Evolutionary conservation across 768 basidiomycete genomes (phyloP).

Genomic region (Gymnopilus dilepis): DNA sequence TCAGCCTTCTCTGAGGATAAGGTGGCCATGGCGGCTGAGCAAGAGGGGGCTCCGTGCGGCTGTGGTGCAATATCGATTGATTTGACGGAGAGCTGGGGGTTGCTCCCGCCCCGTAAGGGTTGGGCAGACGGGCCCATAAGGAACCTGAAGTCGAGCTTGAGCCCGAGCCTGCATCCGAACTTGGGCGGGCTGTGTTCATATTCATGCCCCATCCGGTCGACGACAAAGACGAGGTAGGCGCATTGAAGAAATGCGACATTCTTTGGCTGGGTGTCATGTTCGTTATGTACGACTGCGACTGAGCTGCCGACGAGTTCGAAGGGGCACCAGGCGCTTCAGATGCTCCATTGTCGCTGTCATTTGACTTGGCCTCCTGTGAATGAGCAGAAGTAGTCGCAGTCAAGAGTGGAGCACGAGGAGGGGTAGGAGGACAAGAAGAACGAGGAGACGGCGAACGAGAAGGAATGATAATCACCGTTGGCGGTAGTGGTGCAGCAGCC

Average conservation of each 20-base stretch:
- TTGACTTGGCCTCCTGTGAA: too few relatives aligned
- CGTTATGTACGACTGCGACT: too few relatives aligned
- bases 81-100: slow-evolving; percentile 5
- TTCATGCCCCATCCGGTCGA: too few relatives aligned
- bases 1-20: slow-evolving; percentile 12
- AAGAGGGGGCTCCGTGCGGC: slow-evolving; percentile 8
- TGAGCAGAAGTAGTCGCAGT: too few relatives aligned
- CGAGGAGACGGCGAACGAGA: too few relatives aligned
- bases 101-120: not conserved
- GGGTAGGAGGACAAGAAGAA: too few relatives aligned
- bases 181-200: not conserved
- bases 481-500: too few relatives aligned
- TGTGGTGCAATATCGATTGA: slow-evolving; percentile 9
- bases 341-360: too few relatives aligned
- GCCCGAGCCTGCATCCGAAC: not conserved
- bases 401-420: too few relatives aligned
- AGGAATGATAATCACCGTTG: too few relatives aligned
- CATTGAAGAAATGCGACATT: slow-evolving; percentile 4
- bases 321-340: too few relatives aligned
- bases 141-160: not conserved
- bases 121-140: not conserved
- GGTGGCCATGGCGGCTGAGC: slow-evolving; percentile 4
- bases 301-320: too few relatives aligned
- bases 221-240: not conserved
- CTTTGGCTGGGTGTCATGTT: not conserved